Percentiles rank a stretch among this genome's conserved stretches.
phyloP scores from a whole-genome alignment of 164 flowering plant genomes.

The Stephania cephalantha region DNA sequence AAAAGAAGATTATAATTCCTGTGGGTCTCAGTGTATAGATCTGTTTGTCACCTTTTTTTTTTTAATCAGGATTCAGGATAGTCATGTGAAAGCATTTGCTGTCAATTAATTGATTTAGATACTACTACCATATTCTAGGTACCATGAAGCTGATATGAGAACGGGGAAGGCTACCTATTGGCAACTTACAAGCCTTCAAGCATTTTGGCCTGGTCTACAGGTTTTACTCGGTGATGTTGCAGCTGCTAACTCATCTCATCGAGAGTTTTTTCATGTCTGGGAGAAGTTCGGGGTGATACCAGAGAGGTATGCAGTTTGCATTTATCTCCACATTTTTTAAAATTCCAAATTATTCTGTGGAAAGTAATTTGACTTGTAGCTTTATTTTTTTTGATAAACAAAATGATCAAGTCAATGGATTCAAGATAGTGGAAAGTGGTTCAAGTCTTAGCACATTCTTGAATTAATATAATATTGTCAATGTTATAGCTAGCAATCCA shows the following conservation, averaged over 20 bases:
- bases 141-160: conserved; percentile 99
- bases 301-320: conserved; percentile 54
- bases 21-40: not conserved
- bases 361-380: not conserved
- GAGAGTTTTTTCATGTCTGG: conserved; percentile 89
- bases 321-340: not conserved
- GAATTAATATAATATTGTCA: not conserved
- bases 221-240: conserved; percentile 91
- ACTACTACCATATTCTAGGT: conserved; percentile 42
- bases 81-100: not conserved
- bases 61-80: not conserved
- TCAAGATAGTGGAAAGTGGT: not conserved
- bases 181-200: conserved; percentile 99
- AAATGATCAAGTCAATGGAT: not conserved
- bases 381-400: no score
- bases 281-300: conserved; percentile 90
- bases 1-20: not conserved
- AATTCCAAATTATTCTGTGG: conserved; percentile 1
- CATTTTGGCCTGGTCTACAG: conserved; percentile 99
- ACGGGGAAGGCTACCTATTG: conserved; percentile 94
- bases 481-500: no score
- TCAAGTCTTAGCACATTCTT: not conserved
- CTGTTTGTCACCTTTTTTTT: not conserved
- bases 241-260: conserved; percentile 93
- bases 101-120: not conserved